A percentile compares a stretch with the other conserved stretches of the same genome.
Conservation (phyloP, 2,329 filamentous ascomycete genomes). For the Talaromyces sp. region DNA sequence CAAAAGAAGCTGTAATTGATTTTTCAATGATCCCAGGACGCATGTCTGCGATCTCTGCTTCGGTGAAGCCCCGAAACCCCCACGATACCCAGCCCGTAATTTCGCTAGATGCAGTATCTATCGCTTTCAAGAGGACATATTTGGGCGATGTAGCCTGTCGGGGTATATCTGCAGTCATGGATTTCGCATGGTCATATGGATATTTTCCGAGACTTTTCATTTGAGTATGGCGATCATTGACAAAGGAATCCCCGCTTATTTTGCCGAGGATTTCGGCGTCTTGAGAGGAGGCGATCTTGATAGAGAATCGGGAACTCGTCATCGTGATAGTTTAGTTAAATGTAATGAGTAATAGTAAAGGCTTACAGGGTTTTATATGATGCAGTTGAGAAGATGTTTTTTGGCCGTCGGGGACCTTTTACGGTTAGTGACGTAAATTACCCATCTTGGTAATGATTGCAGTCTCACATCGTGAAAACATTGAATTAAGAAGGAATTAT, state of each 20-base stretch:
- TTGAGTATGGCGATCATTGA: constrained; percentile 2
- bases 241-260: constrained; percentile 1
- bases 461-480: not conserved
- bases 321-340: not conserved
- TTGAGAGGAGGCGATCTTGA: not conserved
- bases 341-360: not conserved
- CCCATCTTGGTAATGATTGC: not conserved
- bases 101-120: not conserved
- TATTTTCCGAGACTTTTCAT: not conserved
- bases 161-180: not conserved
- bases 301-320: not conserved
- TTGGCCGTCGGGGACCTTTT: not conserved
- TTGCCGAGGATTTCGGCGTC: not conserved
- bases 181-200: not conserved
- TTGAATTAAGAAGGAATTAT: no score
- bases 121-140: not conserved
- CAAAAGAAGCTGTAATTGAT: not conserved
- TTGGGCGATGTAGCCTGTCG: not conserved
- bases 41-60: not conserved
- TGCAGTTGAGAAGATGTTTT: not conserved
- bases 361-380: not conserved
- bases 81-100: not conserved
- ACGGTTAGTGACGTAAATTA: not conserved
- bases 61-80: not conserved
- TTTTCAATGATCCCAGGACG: not conserved